These are phyloP conservation scores for Aspergillus sp. DNA, from an alignment of 2,329 filamentous ascomycete genomes.

Conservation along the genomic window DNA sequence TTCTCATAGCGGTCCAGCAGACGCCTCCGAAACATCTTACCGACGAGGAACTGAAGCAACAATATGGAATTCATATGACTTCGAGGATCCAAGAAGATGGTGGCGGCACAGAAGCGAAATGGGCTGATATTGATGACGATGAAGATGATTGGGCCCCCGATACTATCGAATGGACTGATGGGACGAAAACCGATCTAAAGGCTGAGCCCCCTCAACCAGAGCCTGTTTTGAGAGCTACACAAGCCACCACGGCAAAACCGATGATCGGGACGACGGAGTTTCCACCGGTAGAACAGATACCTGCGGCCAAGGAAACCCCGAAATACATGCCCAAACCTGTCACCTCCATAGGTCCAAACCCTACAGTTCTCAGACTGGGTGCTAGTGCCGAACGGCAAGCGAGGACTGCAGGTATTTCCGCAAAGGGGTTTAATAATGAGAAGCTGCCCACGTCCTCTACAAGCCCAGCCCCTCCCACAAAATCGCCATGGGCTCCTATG, in stretches of 20 bases:
- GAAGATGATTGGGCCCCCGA: conserved; percentile 69
- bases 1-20: conserved; percentile 48
- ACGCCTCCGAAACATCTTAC: conserved; percentile 64
- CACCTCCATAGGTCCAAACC: conserved; percentile 50
- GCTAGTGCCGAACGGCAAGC: conserved; percentile 48
- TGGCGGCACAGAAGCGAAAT: conserved; percentile 62
- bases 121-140: conserved; percentile 69
- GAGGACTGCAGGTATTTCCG: conserved; percentile 43
- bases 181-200: conserved; percentile 62
- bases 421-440: conserved; percentile 53
- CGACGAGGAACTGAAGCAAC: conserved; percentile 67
- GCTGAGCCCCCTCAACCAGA: conserved; percentile 37
- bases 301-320: conserved; percentile 25
- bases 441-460: conserved; percentile 52
- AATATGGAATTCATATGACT: conserved; percentile 67
- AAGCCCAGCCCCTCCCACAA: conserved; percentile 61
- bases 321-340: conserved; percentile 37
- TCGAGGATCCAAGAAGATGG: conserved; percentile 64
- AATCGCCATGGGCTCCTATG: conserved; percentile 87
- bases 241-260: conserved; percentile 15
- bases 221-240: conserved; percentile 16
- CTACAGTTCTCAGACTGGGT: conserved; percentile 50
- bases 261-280: conserved; percentile 21
- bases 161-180: conserved; percentile 68
- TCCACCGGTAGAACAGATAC: conserved; percentile 22